phyloP scores from a whole-genome alignment of 2,329 filamentous ascomycete genomes.

The Dactylellina sp. region DNA sequence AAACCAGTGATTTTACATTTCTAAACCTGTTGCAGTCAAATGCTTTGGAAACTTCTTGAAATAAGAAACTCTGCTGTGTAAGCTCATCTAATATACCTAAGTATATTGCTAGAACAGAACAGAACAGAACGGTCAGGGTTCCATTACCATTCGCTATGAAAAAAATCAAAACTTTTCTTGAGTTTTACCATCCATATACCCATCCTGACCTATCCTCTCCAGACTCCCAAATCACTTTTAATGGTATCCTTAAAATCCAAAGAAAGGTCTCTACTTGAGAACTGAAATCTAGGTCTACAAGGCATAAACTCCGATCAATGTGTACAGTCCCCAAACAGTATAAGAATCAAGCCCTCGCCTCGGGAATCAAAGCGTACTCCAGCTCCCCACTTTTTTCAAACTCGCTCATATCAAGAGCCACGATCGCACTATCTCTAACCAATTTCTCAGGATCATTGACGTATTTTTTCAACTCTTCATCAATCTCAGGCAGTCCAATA shows the following conservation, averaged over 20 bases:
- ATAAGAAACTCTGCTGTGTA: no score
- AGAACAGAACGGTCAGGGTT: no score
- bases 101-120: no score
- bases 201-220: background rate
- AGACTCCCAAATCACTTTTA: conserved; percentile 8
- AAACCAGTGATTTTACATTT: no score
- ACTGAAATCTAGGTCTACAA: background rate
- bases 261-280: conserved; percentile 7
- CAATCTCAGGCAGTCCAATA: conserved; percentile 91
- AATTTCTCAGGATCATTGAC: conserved; percentile 91
- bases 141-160: background rate
- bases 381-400: conserved; percentile 89
- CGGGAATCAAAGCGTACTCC: conserved; percentile 91
- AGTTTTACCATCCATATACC: background rate
- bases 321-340: background rate
- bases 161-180: conserved; percentile 21
- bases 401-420: conserved; percentile 97
- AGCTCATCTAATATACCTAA: no score
- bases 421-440: conserved; percentile 92
- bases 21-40: no score
- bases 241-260: conserved; percentile 17
- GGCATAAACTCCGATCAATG: background rate
- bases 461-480: conserved; percentile 84
- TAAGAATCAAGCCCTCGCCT: conserved; percentile 63
- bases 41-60: no score